These are phyloP conservation scores for Lactarius evosmus DNA, from an alignment of 768 basidiomycete genomes.

Conservation along the genomic window DNA sequence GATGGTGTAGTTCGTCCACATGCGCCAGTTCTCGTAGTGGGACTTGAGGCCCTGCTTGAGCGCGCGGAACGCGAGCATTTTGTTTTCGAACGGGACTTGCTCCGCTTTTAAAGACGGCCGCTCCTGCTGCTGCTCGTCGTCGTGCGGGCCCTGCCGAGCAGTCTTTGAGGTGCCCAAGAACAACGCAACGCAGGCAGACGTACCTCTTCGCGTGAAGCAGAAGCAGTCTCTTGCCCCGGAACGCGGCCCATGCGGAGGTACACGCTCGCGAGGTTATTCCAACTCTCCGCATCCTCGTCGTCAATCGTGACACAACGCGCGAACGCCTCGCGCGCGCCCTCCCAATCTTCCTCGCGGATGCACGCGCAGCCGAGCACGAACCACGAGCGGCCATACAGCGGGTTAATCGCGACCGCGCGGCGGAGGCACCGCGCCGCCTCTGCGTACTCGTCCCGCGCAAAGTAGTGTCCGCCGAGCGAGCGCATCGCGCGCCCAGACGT, in stretches of 20 bases:
- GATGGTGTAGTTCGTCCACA: conserved; percentile 98
- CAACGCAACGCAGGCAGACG: not conserved
- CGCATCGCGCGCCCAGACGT: conserved; percentile 91
- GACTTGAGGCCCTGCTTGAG: conserved; percentile 85
- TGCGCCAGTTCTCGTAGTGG: conserved; percentile 90
- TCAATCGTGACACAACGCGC: conserved; percentile 84
- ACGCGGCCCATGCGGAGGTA: conserved; percentile 75
- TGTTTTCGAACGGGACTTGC: conserved; percentile 64
- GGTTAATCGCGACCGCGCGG: conserved; percentile 83
- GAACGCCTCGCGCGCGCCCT: conserved; percentile 79
- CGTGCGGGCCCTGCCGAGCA: not conserved
- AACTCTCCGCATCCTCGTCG: conserved; percentile 96
- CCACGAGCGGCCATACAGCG: conserved; percentile 85
- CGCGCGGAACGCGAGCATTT: conserved; percentile 86
- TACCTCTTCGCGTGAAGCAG: conserved; percentile 34
- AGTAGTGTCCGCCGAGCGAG: conserved; percentile 82
- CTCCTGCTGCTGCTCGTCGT: conserved; percentile 1
- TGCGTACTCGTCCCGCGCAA: conserved; percentile 59
- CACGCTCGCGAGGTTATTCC: conserved; percentile 95
- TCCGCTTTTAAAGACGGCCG: not conserved
- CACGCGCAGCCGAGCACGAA: conserved; percentile 94
- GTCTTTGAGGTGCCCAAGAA: not conserved
- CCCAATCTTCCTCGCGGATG: conserved; percentile 82
- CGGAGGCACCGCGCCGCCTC: conserved; percentile 65
- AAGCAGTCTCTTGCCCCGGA: conserved; percentile 34